phyloP scores from a whole-genome alignment of 1,139 yeast genomes.

The Blastobotrys apis region DNA sequence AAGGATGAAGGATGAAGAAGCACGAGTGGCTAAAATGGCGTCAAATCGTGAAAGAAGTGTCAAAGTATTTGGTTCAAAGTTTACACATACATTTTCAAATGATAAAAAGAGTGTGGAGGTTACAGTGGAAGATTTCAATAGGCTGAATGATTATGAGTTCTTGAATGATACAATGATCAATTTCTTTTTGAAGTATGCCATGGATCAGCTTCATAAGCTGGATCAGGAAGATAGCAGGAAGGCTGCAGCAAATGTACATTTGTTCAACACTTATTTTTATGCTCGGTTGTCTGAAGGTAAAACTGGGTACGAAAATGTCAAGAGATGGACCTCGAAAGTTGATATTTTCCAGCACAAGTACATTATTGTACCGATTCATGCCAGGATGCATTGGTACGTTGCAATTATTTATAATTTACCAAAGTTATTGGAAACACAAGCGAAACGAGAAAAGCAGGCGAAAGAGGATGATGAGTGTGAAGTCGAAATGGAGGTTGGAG shows the following conservation, averaged over 20 bases:
- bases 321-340: conserved; percentile 73
- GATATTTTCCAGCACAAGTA: conserved; percentile 58
- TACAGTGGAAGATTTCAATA: conserved; percentile 31
- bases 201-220: background rate
- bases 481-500: background rate
- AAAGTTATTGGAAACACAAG: conserved; percentile 18
- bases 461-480: conserved; percentile 1
- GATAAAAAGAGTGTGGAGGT: conserved; percentile 32
- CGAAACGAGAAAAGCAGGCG: background rate
- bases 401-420: conserved; percentile 39
- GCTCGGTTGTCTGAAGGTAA: conserved; percentile 47
- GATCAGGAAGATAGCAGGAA: background rate
- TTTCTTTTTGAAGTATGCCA: conserved; percentile 34
- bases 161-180: conserved; percentile 42
- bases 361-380: conserved; percentile 76
- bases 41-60: conserved; percentile 4
- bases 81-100: conserved; percentile 24
- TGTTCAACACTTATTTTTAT: conserved; percentile 83
- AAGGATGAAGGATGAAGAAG: background rate
- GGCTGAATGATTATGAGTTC: conserved; percentile 38
- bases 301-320: conserved; percentile 58
- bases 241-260: conserved; percentile 43
- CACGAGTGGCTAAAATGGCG: background rate
- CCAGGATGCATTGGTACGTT: conserved; percentile 78
- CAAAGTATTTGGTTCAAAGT: conserved; percentile 15